Conservation (phyloP, 106 monocot genomes). For the Apostasia ramifera region DNA sequence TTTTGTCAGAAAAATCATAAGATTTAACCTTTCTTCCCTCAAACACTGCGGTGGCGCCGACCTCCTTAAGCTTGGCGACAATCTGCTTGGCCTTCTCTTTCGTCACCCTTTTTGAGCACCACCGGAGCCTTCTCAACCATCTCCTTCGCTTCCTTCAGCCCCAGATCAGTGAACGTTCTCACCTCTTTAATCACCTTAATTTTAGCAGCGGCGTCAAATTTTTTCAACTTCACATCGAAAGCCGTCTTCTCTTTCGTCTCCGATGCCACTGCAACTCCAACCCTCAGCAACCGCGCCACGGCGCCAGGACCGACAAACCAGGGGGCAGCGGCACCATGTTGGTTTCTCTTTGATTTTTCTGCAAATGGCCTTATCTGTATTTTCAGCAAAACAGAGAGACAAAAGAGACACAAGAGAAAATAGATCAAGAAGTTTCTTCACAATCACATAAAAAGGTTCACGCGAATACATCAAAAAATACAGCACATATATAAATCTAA, state of each 20-base stretch:
- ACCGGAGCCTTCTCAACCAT: conserved; percentile 89
- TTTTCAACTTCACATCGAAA: conserved; percentile 87
- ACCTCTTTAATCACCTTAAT: conserved; percentile 97
- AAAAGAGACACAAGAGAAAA: too few relatives aligned
- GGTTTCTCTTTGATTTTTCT: too few relatives aligned
- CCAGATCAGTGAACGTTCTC: conserved; percentile 71
- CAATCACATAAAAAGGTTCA: too few relatives aligned
- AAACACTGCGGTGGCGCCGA: conserved; percentile 60
- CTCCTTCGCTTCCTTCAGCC: conserved; percentile 96
- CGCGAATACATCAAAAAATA: too few relatives aligned
- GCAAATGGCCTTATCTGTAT: too few relatives aligned
- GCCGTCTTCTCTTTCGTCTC: conserved; percentile 68
- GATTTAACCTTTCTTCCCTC: conserved; percentile 28
- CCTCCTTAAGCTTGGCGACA: conserved; percentile 68
- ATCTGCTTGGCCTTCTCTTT: conserved; percentile 86
- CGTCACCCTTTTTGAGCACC: conserved; percentile 55
- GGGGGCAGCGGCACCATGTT: conserved; percentile 5
- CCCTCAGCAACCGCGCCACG: not conserved
- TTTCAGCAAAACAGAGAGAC: too few relatives aligned
- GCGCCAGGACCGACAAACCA: not conserved
- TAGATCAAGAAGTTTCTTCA: too few relatives aligned
- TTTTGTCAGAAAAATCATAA: too few relatives aligned
- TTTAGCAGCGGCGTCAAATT: conserved; percentile 83
- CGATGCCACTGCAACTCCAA: conserved; percentile 14
- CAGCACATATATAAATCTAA: too few relatives aligned